Evolutionary conservation across 257 asterid genomes (phyloP), one percentile per base, ranked within the genome.

Genomic region (Solanum virginianum): DNA sequence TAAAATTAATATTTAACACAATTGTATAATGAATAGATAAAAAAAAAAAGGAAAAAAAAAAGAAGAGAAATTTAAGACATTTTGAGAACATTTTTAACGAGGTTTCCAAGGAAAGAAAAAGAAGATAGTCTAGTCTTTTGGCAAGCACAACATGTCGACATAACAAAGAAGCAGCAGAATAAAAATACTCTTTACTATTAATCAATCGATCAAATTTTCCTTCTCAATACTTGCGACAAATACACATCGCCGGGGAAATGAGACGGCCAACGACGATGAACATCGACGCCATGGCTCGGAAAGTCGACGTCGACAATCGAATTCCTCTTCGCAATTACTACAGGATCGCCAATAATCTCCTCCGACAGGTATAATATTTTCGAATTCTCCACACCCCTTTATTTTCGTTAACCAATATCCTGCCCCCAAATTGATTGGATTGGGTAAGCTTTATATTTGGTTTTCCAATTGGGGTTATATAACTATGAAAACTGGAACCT

Each of bases 321-420:
- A 89, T 96, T 84, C 89, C 98, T 80, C 94, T 96, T 69, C 95
- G 97, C 77, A 92, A 92, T 82, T 96, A 94, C 89, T 96, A 92
- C 84, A 94, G 98, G 49, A 93, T 96, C 87, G 98, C 99, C 5
- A 93, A 94, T 87, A 93, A 90, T 88, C 97, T 94, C 87, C 99
- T 96, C 89, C 93, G 90, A 82, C 99, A 96, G 98, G 11, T 66
- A 17, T 11, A 80, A 32, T 55, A 1, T 80, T 80, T 80, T 62
- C 36, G 13, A 62, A 81, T 81, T 57, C n/a, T 29, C 72, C 72
- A 6, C 13, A 51, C 36, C 12, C 1, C 20, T 29, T 29, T 26
- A 26, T 63, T 63, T 26, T 63, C 24, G 36, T 68, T 68, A 32
- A 16, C 24, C 1, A 36, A 32, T 68, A 15, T 68, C 75, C 75